A percentile compares a stretch with the other conserved stretches of the same genome.
These are phyloP conservation scores for Prunus yedoensis DNA, from an alignment of 331 rosid genomes.

Conservation along the genomic window DNA sequence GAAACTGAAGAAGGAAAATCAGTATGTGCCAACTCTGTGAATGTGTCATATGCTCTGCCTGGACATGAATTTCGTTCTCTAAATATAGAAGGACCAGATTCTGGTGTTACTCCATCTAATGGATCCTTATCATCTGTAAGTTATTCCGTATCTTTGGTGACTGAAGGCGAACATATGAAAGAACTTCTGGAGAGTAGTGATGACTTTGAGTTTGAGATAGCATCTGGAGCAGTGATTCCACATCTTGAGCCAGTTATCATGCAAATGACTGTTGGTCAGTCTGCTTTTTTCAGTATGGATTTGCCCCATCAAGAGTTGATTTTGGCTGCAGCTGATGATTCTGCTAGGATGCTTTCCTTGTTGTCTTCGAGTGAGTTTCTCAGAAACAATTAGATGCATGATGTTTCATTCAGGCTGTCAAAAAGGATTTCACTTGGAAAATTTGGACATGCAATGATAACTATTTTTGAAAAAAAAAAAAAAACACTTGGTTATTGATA, in stretches of 20 bases:
- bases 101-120: constrained; percentile 70
- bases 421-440: not conserved
- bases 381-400: constrained; percentile 2
- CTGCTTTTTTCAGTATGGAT: constrained; percentile 51
- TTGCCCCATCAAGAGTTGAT: constrained; percentile 57
- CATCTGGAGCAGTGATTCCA: constrained; percentile 60
- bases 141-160: constrained; percentile 60
- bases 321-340: constrained; percentile 68
- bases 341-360: constrained; percentile 48
- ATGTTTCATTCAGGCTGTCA: not conserved
- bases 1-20: constrained; percentile 30
- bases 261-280: constrained; percentile 81
- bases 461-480: not conserved
- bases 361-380: constrained; percentile 72
- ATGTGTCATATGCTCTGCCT: constrained; percentile 19
- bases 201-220: constrained; percentile 90
- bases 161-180: constrained; percentile 37
- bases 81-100: constrained; percentile 69
- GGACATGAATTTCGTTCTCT: constrained; percentile 30
- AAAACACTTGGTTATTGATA: not conserved
- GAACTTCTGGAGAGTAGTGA: constrained; percentile 68
- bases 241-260: constrained; percentile 64
- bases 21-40: constrained; percentile 29
- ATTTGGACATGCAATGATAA: not conserved
- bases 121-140: constrained; percentile 67